phyloP scores from a whole-genome alignment of 1,284 basidiomycete species.

The Wallemia hederae region DNA sequence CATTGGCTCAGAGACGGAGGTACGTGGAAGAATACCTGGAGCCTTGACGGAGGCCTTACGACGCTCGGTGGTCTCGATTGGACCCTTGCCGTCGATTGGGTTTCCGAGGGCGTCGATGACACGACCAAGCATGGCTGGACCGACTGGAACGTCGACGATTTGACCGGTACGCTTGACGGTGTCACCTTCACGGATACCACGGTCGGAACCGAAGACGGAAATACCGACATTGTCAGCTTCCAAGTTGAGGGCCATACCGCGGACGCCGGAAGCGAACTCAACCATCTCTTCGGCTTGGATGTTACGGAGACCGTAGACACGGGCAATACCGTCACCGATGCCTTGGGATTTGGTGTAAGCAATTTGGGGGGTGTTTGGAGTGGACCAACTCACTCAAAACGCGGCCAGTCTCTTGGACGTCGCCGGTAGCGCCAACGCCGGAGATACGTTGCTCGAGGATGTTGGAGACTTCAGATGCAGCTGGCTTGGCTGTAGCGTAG shows the following conservation, averaged over 20 bases:
- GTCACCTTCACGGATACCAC: conserved; percentile 98
- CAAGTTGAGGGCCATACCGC: conserved; percentile 98
- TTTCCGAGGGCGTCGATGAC: conserved; percentile 98
- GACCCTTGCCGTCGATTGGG: conserved; percentile 97
- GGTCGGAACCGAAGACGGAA: conserved; percentile 99
- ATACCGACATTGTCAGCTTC: conserved; percentile 99
- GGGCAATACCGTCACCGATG: conserved; percentile 99
- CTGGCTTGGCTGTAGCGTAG: conserved; percentile 98
- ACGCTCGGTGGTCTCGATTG: conserved; percentile 71
- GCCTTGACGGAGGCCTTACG: conserved; percentile 94
- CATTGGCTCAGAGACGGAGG: conserved; percentile 99
- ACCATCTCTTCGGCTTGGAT: conserved; percentile 99
- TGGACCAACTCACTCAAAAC: conserved; percentile 47
- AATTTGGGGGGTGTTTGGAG: neutral
- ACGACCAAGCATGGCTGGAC: conserved; percentile 80
- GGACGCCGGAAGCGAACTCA: conserved; percentile 97
- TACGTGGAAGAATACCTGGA: conserved; percentile 92
- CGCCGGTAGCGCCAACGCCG: conserved; percentile 60
- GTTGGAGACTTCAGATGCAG: conserved; percentile 93
- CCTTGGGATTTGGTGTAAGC: conserved; percentile 22
- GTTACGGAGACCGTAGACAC: conserved; percentile 60
- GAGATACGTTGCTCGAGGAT: conserved; percentile 97
- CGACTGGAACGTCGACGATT: conserved; percentile 98
- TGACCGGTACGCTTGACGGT: conserved; percentile 99
- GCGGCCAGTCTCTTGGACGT: conserved; percentile 95